Percentiles rank a stretch among this genome's conserved stretches.
Evolutionary conservation across 2,329 filamentous ascomycete species (phyloP).

Genomic region (Aspergillus luchuensis): DNA sequence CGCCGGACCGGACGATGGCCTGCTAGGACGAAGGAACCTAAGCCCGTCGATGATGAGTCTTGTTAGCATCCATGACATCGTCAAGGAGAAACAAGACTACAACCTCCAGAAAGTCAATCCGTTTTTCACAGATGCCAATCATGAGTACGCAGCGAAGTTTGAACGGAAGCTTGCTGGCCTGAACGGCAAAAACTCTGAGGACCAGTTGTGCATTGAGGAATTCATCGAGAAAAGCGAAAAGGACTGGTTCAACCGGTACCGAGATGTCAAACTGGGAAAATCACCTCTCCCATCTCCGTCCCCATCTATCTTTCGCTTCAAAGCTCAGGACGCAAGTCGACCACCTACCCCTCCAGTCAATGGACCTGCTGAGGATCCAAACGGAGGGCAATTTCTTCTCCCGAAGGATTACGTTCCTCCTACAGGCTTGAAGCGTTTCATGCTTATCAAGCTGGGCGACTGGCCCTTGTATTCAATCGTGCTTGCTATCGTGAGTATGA

Average conservation of each 20-base stretch:
- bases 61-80: constrained; percentile 51
- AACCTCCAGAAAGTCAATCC: constrained; percentile 66
- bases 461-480: constrained; percentile 65
- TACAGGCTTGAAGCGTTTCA: constrained; percentile 55
- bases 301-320: constrained; percentile 34
- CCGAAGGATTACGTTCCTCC: constrained; percentile 58
- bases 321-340: constrained; percentile 40
- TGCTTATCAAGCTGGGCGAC: constrained; percentile 59
- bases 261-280: constrained; percentile 57
- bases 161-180: constrained; percentile 58
- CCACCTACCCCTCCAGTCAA: constrained; percentile 29
- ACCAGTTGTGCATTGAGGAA: constrained; percentile 63
- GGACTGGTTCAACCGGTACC: constrained; percentile 63
- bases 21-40: constrained; percentile 1
- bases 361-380: constrained; percentile 33
- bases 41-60: constrained; percentile 19
- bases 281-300: constrained; percentile 43
- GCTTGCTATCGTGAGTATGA: constrained; percentile 43
- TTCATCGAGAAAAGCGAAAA: constrained; percentile 66
- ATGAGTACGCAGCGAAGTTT: constrained; percentile 61
- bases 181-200: constrained; percentile 60
- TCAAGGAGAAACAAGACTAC: constrained; percentile 62
- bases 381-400: constrained; percentile 56
- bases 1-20: neutral
- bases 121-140: constrained; percentile 65